Percentiles rank a stretch among this genome's conserved stretches.
Conservation (phyloP, 31 red algal species). For the Endocladia muricata region DNA sequence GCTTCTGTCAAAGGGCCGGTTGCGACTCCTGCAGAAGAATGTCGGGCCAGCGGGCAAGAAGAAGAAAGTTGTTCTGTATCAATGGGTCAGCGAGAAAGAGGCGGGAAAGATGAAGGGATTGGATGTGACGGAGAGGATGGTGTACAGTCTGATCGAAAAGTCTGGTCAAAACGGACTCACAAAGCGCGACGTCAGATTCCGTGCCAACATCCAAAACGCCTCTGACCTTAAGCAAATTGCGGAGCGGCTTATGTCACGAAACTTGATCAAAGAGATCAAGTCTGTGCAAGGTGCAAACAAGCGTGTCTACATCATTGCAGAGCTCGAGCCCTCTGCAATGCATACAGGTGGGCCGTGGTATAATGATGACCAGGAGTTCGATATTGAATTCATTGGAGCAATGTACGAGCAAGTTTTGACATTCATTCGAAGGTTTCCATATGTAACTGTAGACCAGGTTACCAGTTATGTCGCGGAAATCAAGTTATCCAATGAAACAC, state of each 20-base stretch:
- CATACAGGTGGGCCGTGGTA: slow-evolving; percentile 67
- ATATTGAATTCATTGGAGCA: slow-evolving; percentile 45
- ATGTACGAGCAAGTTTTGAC: slow-evolving; percentile 41
- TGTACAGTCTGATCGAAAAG: slow-evolving; percentile 37
- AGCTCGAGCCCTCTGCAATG: slow-evolving; percentile 38
- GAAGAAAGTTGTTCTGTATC: slow-evolving; percentile 31
- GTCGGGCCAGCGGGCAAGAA: background rate
- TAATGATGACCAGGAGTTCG: slow-evolving; percentile 60
- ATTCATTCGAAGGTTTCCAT: slow-evolving; percentile 21
- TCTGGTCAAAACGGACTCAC: slow-evolving; percentile 42
- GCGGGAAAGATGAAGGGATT: slow-evolving; percentile 46
- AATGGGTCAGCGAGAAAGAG: slow-evolving; percentile 54
- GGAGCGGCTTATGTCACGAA: slow-evolving; percentile 29
- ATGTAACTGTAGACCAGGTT: slow-evolving; percentile 44
- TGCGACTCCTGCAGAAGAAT: background rate
- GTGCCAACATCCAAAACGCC: slow-evolving; percentile 57
- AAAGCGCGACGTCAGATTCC: slow-evolving; percentile 39
- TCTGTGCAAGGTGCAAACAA: slow-evolving; percentile 64
- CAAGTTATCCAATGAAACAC: slow-evolving; percentile 37
- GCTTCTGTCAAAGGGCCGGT: background rate
- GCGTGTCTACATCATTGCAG: slow-evolving; percentile 42
- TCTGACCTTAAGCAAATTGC: slow-evolving; percentile 62
- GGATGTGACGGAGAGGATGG: slow-evolving; percentile 48
- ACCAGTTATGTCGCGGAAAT: slow-evolving; percentile 40
- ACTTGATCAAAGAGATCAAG: slow-evolving; percentile 62